Evolutionary conservation across 768 basidiomycete species (phyloP).

Genomic region (Leccinum aurantiacum): DNA sequence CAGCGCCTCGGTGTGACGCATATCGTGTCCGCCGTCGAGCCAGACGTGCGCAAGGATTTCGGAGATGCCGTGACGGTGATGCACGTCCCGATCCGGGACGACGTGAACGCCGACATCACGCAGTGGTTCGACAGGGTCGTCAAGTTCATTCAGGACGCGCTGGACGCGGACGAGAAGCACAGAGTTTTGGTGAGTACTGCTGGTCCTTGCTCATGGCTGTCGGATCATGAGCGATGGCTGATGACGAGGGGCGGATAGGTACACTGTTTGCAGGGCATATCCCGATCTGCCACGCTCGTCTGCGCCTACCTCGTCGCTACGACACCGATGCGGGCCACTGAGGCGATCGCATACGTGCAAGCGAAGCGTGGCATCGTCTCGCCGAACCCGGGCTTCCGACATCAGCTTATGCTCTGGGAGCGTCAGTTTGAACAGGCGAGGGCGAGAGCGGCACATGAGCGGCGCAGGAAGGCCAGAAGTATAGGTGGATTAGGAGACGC

Average conservation of each 20-base stretch:
- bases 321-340: conserved; percentile 48
- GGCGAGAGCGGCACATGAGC: conserved; percentile 18
- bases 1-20: conserved; percentile 66
- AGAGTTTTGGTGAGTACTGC: conserved; percentile 48
- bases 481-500: conserved; percentile 1
- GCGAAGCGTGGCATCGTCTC: conserved; percentile 57
- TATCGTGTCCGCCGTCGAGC: conserved; percentile 64
- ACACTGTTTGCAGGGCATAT: conserved; percentile 75
- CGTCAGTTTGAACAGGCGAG: conserved; percentile 29
- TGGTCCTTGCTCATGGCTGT: neutral
- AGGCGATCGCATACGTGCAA: conserved; percentile 57
- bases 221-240: neutral
- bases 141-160: conserved; percentile 50
- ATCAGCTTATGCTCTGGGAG: conserved; percentile 49
- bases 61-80: conserved; percentile 41
- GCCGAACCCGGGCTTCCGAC: conserved; percentile 68
- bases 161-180: conserved; percentile 42
- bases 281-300: conserved; percentile 72
- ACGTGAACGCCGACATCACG: conserved; percentile 40
- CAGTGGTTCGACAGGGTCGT: conserved; percentile 49
- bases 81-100: conserved; percentile 53
- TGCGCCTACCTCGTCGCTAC: conserved; percentile 66
- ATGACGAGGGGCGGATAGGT: conserved; percentile 44
- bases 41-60: conserved; percentile 28
- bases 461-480: conserved; percentile 11